phyloP scores from a whole-genome alignment of 352 stramenopile species.

The Globisporangium spinosum region DNA sequence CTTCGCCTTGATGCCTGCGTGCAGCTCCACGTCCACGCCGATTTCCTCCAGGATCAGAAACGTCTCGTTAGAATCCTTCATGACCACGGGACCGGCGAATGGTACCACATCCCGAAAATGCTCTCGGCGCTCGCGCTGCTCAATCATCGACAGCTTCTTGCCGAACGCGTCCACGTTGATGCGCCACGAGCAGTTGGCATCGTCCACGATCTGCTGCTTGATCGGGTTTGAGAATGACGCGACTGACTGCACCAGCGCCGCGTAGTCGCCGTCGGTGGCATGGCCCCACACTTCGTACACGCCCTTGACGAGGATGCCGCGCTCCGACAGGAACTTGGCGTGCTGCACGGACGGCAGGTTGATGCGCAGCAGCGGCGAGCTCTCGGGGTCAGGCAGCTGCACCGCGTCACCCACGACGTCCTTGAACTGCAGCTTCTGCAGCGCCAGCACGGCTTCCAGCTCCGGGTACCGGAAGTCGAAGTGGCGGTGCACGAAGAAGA shows the following conservation, averaged over 20 bases:
- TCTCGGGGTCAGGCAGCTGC: slow-evolving; percentile 41
- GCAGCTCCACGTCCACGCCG: slow-evolving; percentile 46
- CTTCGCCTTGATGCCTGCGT: slow-evolving; percentile 35
- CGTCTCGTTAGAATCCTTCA: slow-evolving; percentile 65
- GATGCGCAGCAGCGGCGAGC: slow-evolving; percentile 62
- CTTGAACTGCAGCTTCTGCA: slow-evolving; percentile 44
- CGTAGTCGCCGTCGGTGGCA: slow-evolving; percentile 31
- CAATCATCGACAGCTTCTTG: slow-evolving; percentile 72
- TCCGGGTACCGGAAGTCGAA: slow-evolving; percentile 83
- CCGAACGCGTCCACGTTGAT: slow-evolving; percentile 76
- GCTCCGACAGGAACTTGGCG: slow-evolving; percentile 76
- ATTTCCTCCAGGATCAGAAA: slow-evolving; percentile 78
- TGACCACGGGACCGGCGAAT: slow-evolving; percentile 65
- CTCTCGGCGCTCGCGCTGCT: slow-evolving; percentile 51
- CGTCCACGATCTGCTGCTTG: slow-evolving; percentile 45
- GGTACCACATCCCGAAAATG: slow-evolving; percentile 50
- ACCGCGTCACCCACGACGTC: slow-evolving; percentile 29
- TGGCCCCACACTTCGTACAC: slow-evolving; percentile 81
- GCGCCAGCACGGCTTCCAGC: slow-evolving; percentile 64
- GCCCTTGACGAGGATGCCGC: slow-evolving; percentile 78
- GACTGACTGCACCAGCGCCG: slow-evolving; percentile 47
- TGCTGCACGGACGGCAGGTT: slow-evolving; percentile 48
- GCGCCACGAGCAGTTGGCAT: slow-evolving; percentile 58
- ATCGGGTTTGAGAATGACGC: slow-evolving; percentile 26
- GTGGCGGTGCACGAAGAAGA: slow-evolving; percentile 83